Base-by-base conservation (phyloP, 495 filamentous ascomycete species). In the Penicillium waksmanii region DNA sequence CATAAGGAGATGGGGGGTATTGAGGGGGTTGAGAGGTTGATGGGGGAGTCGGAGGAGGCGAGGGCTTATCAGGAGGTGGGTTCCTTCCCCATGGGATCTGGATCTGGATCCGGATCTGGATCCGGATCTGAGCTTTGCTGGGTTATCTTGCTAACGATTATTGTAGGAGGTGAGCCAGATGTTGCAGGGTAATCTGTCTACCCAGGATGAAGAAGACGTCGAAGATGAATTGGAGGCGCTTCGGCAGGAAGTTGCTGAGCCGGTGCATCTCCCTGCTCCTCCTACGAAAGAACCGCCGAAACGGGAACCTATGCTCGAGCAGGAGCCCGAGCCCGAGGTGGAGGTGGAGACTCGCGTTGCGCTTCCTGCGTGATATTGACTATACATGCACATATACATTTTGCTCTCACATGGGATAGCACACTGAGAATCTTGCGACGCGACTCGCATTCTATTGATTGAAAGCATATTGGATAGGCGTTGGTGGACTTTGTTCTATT, bases 151-250 rank as follows among this genome's bases (percentile, higher is more conserved):
- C 56, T 64, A 27, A 62, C 62, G 34, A 49, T 57, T 21, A 35
- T 53, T 53, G 18, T 60, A 95, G 89, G 93, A 95, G 73, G 82
- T 98, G 60, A 93, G 86, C 72, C 92, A 95, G 44, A 91, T 97
- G 87, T 83, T 98, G 11, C 89, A 84, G 10, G 91, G 91, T 2
- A 81, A 84, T 60, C 88, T 97, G 77, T 91, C 89, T 38, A 93
- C 91, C 66, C 89, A 94, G 67, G 96, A 98, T 74, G 95, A 98
- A 72, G 96, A 97, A 60, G 95, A 97, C 67, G 96, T 98, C 23
- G 96, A 97, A 68, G 93, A 97, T 66, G 95, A 98, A 77, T 74
- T 98, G 62, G 92, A 89, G 49, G 87, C 83, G 18, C 76, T 98
- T 56, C 87, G 91, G 70, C 82, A 77, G 17, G 88, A 97, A 72